Conservation (phyloP, 441 rosid species). For the Dalechampia spathulata region DNA sequence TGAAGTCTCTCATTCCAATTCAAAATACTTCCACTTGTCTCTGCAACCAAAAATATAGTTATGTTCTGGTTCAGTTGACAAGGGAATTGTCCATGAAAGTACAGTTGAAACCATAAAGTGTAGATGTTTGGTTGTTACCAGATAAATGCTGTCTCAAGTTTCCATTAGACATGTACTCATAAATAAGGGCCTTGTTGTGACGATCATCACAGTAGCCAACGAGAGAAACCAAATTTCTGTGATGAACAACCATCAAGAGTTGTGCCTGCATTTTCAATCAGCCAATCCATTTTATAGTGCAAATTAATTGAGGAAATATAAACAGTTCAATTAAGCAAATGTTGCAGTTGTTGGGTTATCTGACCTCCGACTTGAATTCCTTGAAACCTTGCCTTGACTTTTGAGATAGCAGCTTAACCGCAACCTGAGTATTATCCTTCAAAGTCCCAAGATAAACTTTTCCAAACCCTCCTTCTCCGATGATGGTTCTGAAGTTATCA, state of each 20-base stretch:
- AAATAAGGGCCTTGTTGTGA: slow-evolving; percentile 4
- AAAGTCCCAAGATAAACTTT: slow-evolving; percentile 31
- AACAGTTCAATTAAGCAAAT: not conserved
- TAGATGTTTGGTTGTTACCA: not conserved
- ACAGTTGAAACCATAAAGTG: not conserved
- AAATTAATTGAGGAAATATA: no score
- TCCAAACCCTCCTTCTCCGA: slow-evolving; percentile 48
- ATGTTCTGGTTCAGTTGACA: no score
- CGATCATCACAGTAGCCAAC: slow-evolving; percentile 13
- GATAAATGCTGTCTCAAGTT: slow-evolving; percentile 5
- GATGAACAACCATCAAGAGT: slow-evolving; percentile 7
- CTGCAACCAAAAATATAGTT: slow-evolving; percentile 14
- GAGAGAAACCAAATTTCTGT: slow-evolving; percentile 10
- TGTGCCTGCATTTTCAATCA: slow-evolving; percentile 1
- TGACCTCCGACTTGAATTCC: slow-evolving; percentile 43
- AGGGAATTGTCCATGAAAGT: no score
- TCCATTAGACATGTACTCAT: slow-evolving; percentile 13
- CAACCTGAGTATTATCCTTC: slow-evolving; percentile 29
- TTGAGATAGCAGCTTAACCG: slow-evolving; percentile 34
- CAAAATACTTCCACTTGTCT: slow-evolving; percentile 7
- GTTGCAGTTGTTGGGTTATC: not conserved
- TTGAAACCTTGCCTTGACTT: slow-evolving; percentile 39
- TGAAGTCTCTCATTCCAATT: slow-evolving; percentile 35
- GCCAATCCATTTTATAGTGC: no score
- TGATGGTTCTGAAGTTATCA: slow-evolving; percentile 19